Conservation (phyloP, 129 eudicot species). For the sunflower (Helianthus annuus) region HanXRQr2.0-SUNRISE NC_035448.2:75747357-75747856, state of each 20-base stretch:
- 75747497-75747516: constrained; percentile 31
- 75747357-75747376: too few relatives aligned
- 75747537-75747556: constrained; percentile 13
- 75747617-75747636: constrained; percentile 6
- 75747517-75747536: constrained; percentile 10
- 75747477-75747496: constrained; percentile 12
- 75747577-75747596: constrained; percentile 26
- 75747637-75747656: constrained; percentile 25
- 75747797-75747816: background rate
- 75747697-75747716: constrained; percentile 24
- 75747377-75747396: background rate
- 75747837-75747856: background rate
- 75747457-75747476: constrained; percentile 25
- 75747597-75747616: background rate
- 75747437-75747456: constrained; percentile 11
- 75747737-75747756: background rate
- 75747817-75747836: background rate
- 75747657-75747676: constrained; percentile 22
- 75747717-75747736: constrained; percentile 10
- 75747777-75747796: background rate
- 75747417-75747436: constrained; percentile 1
- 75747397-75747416: too few relatives aligned
- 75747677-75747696: constrained; percentile 19
- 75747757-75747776: background rate
- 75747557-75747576: constrained; percentile 18